phyloP scores from a whole-genome alignment of 495 filamentous ascomycete genomes.

The Penicillium subrubescens region DNA sequence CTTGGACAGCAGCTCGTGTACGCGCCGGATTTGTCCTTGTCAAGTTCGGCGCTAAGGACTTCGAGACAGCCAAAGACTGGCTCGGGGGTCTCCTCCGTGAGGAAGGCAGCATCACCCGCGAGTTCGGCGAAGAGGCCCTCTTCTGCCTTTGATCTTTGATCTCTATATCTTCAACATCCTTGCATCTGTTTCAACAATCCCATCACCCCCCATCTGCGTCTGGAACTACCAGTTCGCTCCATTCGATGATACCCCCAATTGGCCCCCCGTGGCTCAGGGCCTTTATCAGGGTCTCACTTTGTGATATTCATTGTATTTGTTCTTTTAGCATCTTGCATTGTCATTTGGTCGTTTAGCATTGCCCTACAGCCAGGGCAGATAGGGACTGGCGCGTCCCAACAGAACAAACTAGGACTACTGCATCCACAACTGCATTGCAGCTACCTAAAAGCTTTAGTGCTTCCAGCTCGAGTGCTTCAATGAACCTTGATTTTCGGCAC shows the following conservation, averaged over 20 bases:
- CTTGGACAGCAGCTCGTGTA: conserved; percentile 86
- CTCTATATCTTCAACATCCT: background rate
- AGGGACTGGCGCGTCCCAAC: background rate
- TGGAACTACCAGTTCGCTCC: background rate
- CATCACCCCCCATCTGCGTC: background rate
- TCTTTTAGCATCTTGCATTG: conserved; percentile 16
- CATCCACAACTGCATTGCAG: conserved; percentile 13
- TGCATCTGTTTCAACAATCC: conserved; percentile 7
- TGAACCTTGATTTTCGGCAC: conserved; percentile 1
- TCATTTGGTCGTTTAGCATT: conserved; percentile 13
- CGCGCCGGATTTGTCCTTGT: conserved; percentile 80
- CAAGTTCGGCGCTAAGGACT: conserved; percentile 72
- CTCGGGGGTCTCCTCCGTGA: conserved; percentile 56
- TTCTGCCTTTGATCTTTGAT: conserved; percentile 50
- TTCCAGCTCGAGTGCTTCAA: conserved; percentile 8
- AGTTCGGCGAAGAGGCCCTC: conserved; percentile 66
- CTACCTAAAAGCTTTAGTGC: conserved; percentile 10
- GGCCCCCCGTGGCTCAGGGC: conserved; percentile 7
- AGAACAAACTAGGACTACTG: conserved; percentile 8
- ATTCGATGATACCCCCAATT: conserved; percentile 20
- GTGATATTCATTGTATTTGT: conserved; percentile 10
- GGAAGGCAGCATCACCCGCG: conserved; percentile 57
- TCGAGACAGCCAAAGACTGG: conserved; percentile 66
- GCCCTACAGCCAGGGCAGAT: background rate
- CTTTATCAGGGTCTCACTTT: conserved; percentile 2